These are phyloP conservation scores for Cladobotryum mycophilum DNA, from an alignment of 2,329 filamentous ascomycete species.

Conservation along the genomic window DNA sequence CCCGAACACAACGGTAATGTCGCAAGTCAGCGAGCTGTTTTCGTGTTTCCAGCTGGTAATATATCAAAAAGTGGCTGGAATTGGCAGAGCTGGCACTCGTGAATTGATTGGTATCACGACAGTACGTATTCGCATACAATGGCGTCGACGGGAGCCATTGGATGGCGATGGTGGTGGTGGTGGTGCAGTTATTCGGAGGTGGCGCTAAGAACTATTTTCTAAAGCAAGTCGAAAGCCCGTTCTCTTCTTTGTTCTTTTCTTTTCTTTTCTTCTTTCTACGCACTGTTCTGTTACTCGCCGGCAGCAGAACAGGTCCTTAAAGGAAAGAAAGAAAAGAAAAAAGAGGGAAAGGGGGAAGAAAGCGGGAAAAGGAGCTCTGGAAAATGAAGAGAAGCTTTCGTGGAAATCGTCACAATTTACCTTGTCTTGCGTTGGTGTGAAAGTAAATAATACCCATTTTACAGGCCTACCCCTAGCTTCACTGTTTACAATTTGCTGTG, in stretches of 20 bases:
- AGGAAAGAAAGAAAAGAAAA: not conserved
- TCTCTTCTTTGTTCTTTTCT: not conserved
- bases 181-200: constrained; percentile 2
- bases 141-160: constrained; percentile 9
- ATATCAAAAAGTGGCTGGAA: too few relatives aligned
- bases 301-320: too few relatives aligned
- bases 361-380: too few relatives aligned
- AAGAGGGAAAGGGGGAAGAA: not conserved
- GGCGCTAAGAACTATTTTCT: not conserved
- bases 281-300: not conserved
- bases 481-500: not conserved
- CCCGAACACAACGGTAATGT: too few relatives aligned
- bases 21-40: too few relatives aligned
- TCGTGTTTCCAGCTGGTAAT: too few relatives aligned
- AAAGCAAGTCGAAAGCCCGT: not conserved
- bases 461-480: not conserved
- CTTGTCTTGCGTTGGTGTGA: not conserved
- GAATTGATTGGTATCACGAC: constrained; percentile 9
- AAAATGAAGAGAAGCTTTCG: too few relatives aligned
- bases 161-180: not conserved
- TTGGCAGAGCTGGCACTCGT: constrained; percentile 1
- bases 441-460: not conserved
- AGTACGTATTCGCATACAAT: constrained; percentile 5
- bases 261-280: not conserved
- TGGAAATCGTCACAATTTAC: not conserved